Percentiles rank a stretch among this genome's conserved stretches.
These are phyloP conservation scores for Mycena chlorophos DNA, from an alignment of 768 basidiomycete genomes.

Conservation along the genomic window DNA sequence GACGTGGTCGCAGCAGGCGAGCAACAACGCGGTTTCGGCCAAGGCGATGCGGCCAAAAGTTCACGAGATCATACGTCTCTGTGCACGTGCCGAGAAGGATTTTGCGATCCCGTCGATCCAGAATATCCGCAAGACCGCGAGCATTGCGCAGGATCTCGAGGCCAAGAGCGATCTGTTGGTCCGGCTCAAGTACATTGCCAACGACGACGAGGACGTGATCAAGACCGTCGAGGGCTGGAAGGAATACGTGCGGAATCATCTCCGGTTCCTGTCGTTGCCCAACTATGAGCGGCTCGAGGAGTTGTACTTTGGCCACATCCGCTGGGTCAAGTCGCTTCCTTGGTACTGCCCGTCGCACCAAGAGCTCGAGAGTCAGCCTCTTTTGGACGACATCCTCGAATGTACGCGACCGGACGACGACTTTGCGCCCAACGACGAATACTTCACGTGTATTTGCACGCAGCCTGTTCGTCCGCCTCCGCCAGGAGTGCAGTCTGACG, in stretches of 20 bases:
- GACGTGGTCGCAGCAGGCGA: constrained; percentile 67
- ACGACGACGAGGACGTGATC: constrained; percentile 64
- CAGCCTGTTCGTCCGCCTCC: constrained; percentile 78
- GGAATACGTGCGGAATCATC: constrained; percentile 67
- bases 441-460: constrained; percentile 82
- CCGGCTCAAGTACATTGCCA: constrained; percentile 54
- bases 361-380: constrained; percentile 58
- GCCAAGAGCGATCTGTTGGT: constrained; percentile 72
- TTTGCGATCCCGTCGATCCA: constrained; percentile 67
- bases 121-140: constrained; percentile 67
- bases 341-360: constrained; percentile 77
- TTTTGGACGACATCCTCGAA: constrained; percentile 75
- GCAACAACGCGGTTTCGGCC: no score
- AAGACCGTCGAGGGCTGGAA: constrained; percentile 74
- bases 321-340: constrained; percentile 74
- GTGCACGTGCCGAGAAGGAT: constrained; percentile 72
- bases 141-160: constrained; percentile 79
- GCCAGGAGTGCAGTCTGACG: constrained; percentile 71
- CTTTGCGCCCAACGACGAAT: constrained; percentile 75
- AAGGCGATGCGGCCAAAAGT: constrained; percentile 58
- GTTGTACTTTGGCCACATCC: constrained; percentile 65
- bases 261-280: constrained; percentile 71
- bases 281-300: constrained; percentile 70
- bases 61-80: constrained; percentile 67
- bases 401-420: constrained; percentile 79